These are phyloP conservation scores for Mayamaea pseudoterrestris DNA, from an alignment of 108 stramenopile species.

Conservation along the genomic window DNA sequence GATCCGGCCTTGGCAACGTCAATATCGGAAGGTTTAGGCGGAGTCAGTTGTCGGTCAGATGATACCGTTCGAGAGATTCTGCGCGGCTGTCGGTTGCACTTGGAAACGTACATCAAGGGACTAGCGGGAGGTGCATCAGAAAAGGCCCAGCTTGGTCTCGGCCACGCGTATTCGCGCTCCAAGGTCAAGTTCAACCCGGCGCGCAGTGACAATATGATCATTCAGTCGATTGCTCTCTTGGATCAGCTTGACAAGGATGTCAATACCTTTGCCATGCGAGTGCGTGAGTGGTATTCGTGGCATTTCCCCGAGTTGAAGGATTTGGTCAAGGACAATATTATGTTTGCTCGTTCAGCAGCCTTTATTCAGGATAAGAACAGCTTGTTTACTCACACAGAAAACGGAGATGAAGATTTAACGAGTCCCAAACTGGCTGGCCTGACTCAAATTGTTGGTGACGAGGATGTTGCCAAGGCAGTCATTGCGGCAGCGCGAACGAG, in stretches of 20 bases:
- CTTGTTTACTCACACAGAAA: constrained; percentile 18
- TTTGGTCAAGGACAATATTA: constrained; percentile 95
- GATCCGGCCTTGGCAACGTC: constrained; percentile 81
- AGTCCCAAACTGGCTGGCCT: constrained; percentile 44
- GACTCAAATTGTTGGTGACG: constrained; percentile 80
- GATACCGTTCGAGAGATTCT: constrained; percentile 85
- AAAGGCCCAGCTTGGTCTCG: constrained; percentile 97
- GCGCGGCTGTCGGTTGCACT: constrained; percentile 87
- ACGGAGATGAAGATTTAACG: constrained; percentile 28
- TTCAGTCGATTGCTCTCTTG: constrained; percentile 96
- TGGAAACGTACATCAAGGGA: constrained; percentile 87
- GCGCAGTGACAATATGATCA: constrained; percentile 99
- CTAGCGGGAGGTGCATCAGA: constrained; percentile 82
- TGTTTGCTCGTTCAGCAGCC: constrained; percentile 88
- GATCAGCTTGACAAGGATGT: constrained; percentile 99
- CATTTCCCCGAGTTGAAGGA: constrained; percentile 98
- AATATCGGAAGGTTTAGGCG: constrained; percentile 78
- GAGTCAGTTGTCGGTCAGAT: constrained; percentile 84
- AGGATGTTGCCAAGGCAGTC: constrained; percentile 81
- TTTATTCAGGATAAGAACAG: constrained; percentile 73
- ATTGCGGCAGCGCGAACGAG: constrained; percentile 84
- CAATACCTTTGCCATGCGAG: constrained; percentile 99
- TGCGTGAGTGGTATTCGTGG: constrained; percentile 99
- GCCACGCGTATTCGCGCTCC: constrained; percentile 95
- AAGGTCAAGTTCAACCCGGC: constrained; percentile 99